Evolutionary conservation across 2,329 filamentous ascomycete species (phyloP).

Genomic region (Colletotrichum trifolii): DNA sequence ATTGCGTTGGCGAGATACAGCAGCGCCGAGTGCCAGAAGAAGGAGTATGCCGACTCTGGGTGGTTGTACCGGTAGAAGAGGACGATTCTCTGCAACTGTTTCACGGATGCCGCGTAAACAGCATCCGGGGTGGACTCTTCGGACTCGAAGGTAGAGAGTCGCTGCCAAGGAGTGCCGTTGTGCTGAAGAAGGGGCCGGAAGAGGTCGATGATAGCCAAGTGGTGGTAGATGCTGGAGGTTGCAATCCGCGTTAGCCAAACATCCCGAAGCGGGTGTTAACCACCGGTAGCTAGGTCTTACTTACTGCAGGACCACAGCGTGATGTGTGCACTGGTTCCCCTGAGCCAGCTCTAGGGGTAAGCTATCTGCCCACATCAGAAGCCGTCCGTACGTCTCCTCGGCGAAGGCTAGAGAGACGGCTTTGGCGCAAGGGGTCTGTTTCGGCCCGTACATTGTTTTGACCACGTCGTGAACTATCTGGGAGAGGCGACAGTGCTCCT

Average conservation of each 20-base stretch:
- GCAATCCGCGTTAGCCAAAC: too few relatives aligned
- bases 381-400: too few relatives aligned
- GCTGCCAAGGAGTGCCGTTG: conserved; percentile 5
- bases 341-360: too few relatives aligned
- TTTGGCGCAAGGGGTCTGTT: too few relatives aligned
- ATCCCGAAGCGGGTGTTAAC: too few relatives aligned
- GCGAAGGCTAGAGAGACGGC: too few relatives aligned
- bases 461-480: too few relatives aligned
- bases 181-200: conserved; percentile 43
- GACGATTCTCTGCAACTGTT: conserved; percentile 51
- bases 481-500: too few relatives aligned
- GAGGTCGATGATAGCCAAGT: conserved; percentile 50
- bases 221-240: conserved; percentile 49
- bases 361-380: too few relatives aligned
- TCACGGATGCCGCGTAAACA: conserved; percentile 47
- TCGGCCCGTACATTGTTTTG: too few relatives aligned
- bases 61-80: conserved; percentile 49
- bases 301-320: conserved; percentile 50
- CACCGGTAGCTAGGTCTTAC: too few relatives aligned
- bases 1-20: conserved; percentile 53
- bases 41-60: conserved; percentile 46
- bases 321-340: conserved; percentile 42
- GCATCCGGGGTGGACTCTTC: conserved; percentile 43
- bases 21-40: conserved; percentile 53
- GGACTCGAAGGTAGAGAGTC: conserved; percentile 45